A percentile compares a stretch with the other conserved stretches of the same genome.
These are phyloP conservation scores for Capsella bursapastoris DNA, from an alignment of 345 rosid species.

Conservation along the genomic window DNA sequence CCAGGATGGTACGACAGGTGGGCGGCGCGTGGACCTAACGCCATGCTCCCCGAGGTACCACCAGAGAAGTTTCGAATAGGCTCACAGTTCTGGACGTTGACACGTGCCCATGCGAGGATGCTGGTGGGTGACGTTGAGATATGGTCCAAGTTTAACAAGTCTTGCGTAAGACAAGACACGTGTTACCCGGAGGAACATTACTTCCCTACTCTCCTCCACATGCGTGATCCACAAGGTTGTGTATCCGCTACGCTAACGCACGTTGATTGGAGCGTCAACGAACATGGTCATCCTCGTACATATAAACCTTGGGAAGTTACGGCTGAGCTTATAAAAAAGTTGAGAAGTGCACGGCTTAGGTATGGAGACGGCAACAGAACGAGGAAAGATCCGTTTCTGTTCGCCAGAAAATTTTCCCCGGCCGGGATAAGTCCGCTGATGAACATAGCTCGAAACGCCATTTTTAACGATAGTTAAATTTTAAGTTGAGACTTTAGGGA, in stretches of 20 bases:
- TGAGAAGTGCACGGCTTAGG: constrained; percentile 54
- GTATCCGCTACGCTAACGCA: constrained; percentile 69
- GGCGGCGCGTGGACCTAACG: constrained; percentile 70
- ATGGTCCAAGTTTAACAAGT: constrained; percentile 64
- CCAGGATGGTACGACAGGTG: constrained; percentile 60
- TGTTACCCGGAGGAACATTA: constrained; percentile 79
- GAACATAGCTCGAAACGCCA: constrained; percentile 51
- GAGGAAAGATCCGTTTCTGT: constrained; percentile 56
- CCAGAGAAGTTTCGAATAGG: constrained; percentile 74
- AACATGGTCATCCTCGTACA: constrained; percentile 68
- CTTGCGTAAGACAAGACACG: constrained; percentile 51
- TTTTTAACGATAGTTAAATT: constrained; percentile 58
- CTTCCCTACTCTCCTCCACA: constrained; percentile 71
- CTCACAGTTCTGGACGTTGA: constrained; percentile 83
- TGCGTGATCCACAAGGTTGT: constrained; percentile 57
- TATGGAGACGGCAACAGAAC: constrained; percentile 48
- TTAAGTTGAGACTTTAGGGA: not conserved
- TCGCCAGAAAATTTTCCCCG: constrained; percentile 67
- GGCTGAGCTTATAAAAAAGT: constrained; percentile 44
- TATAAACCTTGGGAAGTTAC: constrained; percentile 61
- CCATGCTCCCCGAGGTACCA: constrained; percentile 72
- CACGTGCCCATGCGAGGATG: constrained; percentile 64
- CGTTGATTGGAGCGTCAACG: constrained; percentile 62
- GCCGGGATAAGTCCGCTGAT: constrained; percentile 47
- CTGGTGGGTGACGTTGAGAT: constrained; percentile 56